These are phyloP conservation scores for Sphaerostilbella broomeana DNA, from an alignment of 2,329 filamentous ascomycete species.

Conservation along the genomic window DNA sequence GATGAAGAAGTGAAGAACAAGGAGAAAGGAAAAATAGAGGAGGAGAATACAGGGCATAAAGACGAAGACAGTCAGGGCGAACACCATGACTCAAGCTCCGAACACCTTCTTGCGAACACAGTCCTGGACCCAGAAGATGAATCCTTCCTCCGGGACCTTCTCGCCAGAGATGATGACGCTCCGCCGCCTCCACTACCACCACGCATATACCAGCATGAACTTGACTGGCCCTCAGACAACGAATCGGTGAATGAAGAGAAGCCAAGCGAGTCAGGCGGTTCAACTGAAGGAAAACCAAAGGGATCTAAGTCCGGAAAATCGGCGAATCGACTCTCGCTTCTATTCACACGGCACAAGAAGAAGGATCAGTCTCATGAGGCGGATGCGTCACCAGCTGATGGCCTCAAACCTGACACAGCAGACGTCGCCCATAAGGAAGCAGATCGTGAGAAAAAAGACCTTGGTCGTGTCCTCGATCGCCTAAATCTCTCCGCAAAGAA, in stretches of 20 bases:
- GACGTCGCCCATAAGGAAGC: conserved; percentile 34
- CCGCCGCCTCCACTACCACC: conserved; percentile 51
- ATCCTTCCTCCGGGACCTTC: conserved; percentile 49
- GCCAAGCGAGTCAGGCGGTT: conserved; percentile 25
- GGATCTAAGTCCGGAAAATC: conserved; percentile 28
- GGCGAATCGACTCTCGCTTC: conserved; percentile 28
- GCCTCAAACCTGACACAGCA: conserved; percentile 27
- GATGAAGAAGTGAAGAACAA: background rate
- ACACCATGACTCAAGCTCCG: conserved; percentile 23
- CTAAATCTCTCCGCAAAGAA: conserved; percentile 79
- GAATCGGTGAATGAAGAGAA: conserved; percentile 22
- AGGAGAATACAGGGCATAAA: conserved; percentile 1
- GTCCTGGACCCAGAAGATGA: conserved; percentile 53
- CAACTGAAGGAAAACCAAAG: conserved; percentile 23
- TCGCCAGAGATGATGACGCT: conserved; percentile 33
- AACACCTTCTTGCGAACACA: conserved; percentile 27
- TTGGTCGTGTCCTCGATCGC: conserved; percentile 72
- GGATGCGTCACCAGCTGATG: conserved; percentile 23
- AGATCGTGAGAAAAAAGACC: conserved; percentile 58
- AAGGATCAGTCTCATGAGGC: no score
- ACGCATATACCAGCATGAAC: conserved; percentile 43
- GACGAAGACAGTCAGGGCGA: conserved; percentile 13
- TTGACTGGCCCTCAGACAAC: conserved; percentile 38
- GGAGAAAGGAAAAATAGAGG: background rate
- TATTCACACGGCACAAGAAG: conserved; percentile 35